These are phyloP conservation scores for Salix caprea DNA, from an alignment of 345 rosid genomes.

Conservation along the genomic window DNA sequence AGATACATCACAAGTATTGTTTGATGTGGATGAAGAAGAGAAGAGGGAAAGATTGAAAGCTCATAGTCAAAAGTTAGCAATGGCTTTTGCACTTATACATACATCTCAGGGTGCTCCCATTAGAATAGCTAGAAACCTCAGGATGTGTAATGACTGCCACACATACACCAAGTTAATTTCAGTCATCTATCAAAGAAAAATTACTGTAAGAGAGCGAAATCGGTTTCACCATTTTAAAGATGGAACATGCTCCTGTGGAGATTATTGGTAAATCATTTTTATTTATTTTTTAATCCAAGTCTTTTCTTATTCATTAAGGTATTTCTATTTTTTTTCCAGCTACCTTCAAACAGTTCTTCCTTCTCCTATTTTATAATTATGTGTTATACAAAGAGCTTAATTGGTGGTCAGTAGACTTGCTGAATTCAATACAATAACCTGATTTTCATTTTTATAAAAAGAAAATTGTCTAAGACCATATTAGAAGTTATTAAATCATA, in stretches of 20 bases:
- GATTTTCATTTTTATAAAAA: no score
- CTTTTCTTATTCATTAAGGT: not conserved
- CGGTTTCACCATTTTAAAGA: slow-evolving; percentile 74
- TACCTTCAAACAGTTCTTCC: no score
- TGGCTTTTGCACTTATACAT: slow-evolving; percentile 56
- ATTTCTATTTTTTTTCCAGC: not conserved
- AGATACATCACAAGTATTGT: slow-evolving; percentile 50
- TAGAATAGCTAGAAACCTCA: slow-evolving; percentile 61
- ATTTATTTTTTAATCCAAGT: not conserved
- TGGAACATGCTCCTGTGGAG: slow-evolving; percentile 69
- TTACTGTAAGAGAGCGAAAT: slow-evolving; percentile 59
- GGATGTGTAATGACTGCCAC: slow-evolving; percentile 86
- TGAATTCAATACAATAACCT: no score
- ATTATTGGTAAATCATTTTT: slow-evolving; percentile 1
- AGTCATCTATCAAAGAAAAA: slow-evolving; percentile 55
- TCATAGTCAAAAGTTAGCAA: slow-evolving; percentile 72
- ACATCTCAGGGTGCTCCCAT: slow-evolving; percentile 56
- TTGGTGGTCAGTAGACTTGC: no score
- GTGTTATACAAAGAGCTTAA: no score
- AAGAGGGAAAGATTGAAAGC: slow-evolving; percentile 62
- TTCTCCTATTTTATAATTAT: no score
- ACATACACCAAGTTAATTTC: slow-evolving; percentile 62
- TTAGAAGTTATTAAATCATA: no score
- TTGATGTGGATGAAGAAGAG: slow-evolving; percentile 62
- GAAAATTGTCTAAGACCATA: no score